A percentile compares a stretch with the other conserved stretches of the same genome.
phyloP scores from a whole-genome alignment of 108 stramenopile species.

The Fragilariopsis cylindrus region DNA sequence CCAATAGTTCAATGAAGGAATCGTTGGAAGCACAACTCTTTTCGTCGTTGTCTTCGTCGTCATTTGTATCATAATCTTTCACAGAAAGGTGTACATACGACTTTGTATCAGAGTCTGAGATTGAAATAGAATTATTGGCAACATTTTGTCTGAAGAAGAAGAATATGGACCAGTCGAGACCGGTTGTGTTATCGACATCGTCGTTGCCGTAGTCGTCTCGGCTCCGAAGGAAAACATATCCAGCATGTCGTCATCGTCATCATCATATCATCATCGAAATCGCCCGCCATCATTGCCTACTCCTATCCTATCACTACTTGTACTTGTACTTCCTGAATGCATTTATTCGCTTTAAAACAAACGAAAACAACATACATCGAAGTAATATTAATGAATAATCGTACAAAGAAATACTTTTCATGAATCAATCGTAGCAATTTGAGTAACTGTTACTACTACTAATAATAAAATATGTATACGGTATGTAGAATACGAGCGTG shows the following conservation, averaged over 20 bases:
- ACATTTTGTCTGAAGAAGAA: neutral
- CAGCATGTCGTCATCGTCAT: constrained; percentile 52
- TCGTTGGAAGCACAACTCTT: constrained; percentile 29
- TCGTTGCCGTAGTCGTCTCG: neutral
- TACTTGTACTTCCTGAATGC: neutral
- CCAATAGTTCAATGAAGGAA: constrained; percentile 44
- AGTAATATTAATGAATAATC: too few species aligned
- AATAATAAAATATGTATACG: too few species aligned
- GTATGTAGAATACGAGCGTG: too few species aligned
- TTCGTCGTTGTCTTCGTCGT: constrained; percentile 17
- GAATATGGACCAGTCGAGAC: too few species aligned
- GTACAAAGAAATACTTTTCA: too few species aligned
- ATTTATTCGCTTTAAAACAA: too few species aligned
- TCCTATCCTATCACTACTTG: neutral
- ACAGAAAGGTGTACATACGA: too few species aligned
- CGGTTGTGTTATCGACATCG: neutral
- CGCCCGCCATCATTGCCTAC: constrained; percentile 1
- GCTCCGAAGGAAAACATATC: constrained; percentile 58
- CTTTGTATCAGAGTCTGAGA: neutral
- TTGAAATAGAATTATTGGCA: neutral
- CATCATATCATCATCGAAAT: constrained; percentile 20
- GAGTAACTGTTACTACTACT: too few species aligned
- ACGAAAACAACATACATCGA: too few species aligned
- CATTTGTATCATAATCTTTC: constrained; percentile 6
- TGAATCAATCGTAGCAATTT: too few species aligned